Evolutionary conservation across 2,329 filamentous ascomycete species (phyloP), one percentile per base, ranked within the genome.

Genomic region (Colletotrichum sp.): DNA sequence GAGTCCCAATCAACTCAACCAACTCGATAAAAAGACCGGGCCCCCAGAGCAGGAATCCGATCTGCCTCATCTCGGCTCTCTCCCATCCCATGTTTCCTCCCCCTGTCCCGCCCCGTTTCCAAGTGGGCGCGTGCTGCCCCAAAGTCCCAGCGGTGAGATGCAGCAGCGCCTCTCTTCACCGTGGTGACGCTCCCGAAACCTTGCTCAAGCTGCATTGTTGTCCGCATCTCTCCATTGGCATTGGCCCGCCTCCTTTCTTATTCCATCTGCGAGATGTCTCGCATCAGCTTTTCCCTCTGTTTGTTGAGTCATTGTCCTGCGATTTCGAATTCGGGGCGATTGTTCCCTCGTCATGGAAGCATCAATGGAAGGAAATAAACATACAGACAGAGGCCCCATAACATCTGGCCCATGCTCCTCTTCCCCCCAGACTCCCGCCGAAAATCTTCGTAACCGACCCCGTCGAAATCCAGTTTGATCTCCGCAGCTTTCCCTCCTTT

Each of bases 1-100:
- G 55, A 58, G 21, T 26, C 55, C 55, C 13, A 58, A 57, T 57
- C 21, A 58, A 58, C 55, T 58, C 26, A 28, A 58, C 24, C 55
- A 61, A 61, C 28, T 61, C 58, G 12, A 32, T n/a, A 16, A 48
- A 60, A 60, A 38, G 43, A 21, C 13, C 18, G 58, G 30, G 34
- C 36, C 70, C 21, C 34, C 48, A 67, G 66, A 74, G 32, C 72
- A 71, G 30, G 60, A 74, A 74, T 36, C 36, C 72, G 28, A 73
- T 75, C 63, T 72, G 55, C 63, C 43, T 75, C 68, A 75, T 75
- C 32, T 72, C 63, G 69, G 69, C 73, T 73, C 69, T 63, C 63
- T 58, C 38, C 63, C 69, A 73, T 71, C 60, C 72, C 72, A 71
- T 74, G 67, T 58, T 36, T 38, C 34, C 60, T 24, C 38, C 68